Conservation (phyloP, 2,329 filamentous ascomycete species). For the Myotisia sp. region DNA sequence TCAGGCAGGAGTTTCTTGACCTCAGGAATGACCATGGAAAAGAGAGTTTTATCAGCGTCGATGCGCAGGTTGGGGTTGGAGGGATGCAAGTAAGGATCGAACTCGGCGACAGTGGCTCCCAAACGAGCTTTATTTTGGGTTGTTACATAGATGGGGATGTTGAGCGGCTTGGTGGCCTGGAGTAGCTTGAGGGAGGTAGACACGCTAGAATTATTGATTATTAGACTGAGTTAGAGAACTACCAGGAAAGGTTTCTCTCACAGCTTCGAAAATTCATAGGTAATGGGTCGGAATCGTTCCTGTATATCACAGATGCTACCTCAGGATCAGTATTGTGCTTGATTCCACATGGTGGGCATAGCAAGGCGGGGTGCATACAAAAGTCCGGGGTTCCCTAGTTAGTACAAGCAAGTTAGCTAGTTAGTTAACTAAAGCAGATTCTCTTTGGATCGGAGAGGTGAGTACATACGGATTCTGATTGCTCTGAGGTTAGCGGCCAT, state of each 20-base stretch:
- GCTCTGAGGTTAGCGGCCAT: constrained; percentile 1
- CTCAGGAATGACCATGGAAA: constrained; percentile 71
- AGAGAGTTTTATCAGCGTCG: constrained; percentile 71
- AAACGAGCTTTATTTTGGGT: constrained; percentile 71
- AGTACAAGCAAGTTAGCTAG: constrained; percentile 1
- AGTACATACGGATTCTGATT: constrained; percentile 1
- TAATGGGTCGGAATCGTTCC: constrained; percentile 74
- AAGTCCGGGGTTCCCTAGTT: constrained; percentile 32
- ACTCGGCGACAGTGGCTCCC: constrained; percentile 64
- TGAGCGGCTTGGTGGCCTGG: constrained; percentile 35
- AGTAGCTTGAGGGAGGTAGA: constrained; percentile 56
- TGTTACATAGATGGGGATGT: constrained; percentile 69
- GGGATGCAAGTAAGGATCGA: constrained; percentile 39
- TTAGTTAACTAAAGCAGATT: background rate
- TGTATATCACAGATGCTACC: constrained; percentile 82
- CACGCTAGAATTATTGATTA: constrained; percentile 34
- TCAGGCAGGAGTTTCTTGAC: constrained; percentile 34
- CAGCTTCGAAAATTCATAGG: constrained; percentile 75
- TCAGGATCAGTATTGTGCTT: constrained; percentile 1
- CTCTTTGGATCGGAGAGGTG: too few relatives aligned
- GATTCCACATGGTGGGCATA: background rate
- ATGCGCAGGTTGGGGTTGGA: constrained; percentile 38
- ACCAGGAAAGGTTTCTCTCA: constrained; percentile 27
- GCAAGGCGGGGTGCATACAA: constrained; percentile 24
- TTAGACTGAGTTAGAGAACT: constrained; percentile 2